A percentile compares a stretch with the other conserved stretches of the same genome.
Conservation (phyloP, 2,329 filamentous ascomycete genomes). For the Dactylellina sp. region DNA sequence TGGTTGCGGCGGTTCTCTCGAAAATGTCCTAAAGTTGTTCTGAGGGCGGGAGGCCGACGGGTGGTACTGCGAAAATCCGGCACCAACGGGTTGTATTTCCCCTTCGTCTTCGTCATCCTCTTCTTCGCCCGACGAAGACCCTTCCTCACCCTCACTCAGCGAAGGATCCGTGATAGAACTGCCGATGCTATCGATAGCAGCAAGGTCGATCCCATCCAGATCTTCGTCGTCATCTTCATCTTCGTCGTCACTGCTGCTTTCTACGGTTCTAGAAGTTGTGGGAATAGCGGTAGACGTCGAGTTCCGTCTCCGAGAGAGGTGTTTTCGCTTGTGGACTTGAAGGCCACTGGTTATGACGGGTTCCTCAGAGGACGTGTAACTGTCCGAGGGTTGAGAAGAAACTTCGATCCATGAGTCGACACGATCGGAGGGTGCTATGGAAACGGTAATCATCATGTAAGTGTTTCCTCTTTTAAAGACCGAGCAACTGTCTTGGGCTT, state of each 20-base stretch:
- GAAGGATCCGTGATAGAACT: constrained; percentile 55
- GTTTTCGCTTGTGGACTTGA: constrained; percentile 54
- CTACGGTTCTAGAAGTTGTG: constrained; percentile 33
- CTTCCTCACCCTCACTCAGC: constrained; percentile 51
- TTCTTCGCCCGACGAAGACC: constrained; percentile 36
- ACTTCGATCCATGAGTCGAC: constrained; percentile 95
- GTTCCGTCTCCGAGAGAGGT: constrained; percentile 40
- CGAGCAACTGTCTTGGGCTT: neutral
- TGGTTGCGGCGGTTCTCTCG: constrained; percentile 69
- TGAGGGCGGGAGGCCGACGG: constrained; percentile 40
- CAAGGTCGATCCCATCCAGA: constrained; percentile 49
- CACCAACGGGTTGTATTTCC: constrained; percentile 40
- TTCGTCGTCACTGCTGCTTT: constrained; percentile 52
- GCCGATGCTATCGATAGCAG: constrained; percentile 44
- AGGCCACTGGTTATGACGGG: constrained; percentile 86
- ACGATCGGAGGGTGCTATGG: constrained; percentile 53
- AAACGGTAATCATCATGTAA: constrained; percentile 53
- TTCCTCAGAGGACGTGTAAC: constrained; percentile 70
- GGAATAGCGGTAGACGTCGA: constrained; percentile 50
- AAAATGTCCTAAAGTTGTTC: constrained; percentile 52
- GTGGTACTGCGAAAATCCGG: constrained; percentile 39
- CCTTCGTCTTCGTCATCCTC: constrained; percentile 46
- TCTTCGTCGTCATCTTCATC: constrained; percentile 52
- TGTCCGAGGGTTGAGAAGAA: constrained; percentile 81
- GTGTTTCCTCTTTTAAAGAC: constrained; percentile 10